Evolutionary conservation across 2,329 filamentous ascomycete genomes (phyloP), one percentile per base, ranked within the genome.

Genomic region (Metarhizium anisopliae): DNA sequence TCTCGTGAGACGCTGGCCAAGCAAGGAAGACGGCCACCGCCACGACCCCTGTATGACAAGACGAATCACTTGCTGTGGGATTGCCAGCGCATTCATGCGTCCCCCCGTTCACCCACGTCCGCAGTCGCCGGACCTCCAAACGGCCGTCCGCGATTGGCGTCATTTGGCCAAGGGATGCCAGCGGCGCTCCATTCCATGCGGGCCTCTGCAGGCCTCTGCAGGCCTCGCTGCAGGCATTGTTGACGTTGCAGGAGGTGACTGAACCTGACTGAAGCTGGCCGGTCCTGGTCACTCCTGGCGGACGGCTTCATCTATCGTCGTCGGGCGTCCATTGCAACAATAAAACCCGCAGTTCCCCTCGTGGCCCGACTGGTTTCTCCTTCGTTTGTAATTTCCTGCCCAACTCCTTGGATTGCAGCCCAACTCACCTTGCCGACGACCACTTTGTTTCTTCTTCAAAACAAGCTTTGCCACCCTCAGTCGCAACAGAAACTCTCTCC

Each of bases 261-360:
- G 55, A 54, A 53, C 58, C 52, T 58, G 63, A 64, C 65, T 63
- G 63, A 64, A 60, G 57, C 56, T 61, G 43, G 57, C 51, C 47
- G 51, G 16, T 38, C 30, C 47, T 40, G 32, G 35, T 47, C 16
- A 40, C 36, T 53, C 53, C n/a, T 29, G 43, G 16, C 40, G 40
- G 42, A 45, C 50, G 43, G 58, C 25, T 62, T 29, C 25, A 30
- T 10, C 7, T 20, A 56, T 56, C 58, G 52, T 52, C 43, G 61
- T 69, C 66, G 63, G 64, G 64, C 63, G 59, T 63, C 58, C 58
- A 66, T 61, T 54, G 60, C 61, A 62, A 70, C 64, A 65, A 70
- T 79, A 79, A 79, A 79, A 78, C 71, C 74, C 73, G 72, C 71
- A 69, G 67, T 70, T 52, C 72, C 75, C 76, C 74, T 72, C 68